Conservation (phyloP, 2,329 filamentous ascomycete species). For the Colletotrichum abscissum region DNA sequence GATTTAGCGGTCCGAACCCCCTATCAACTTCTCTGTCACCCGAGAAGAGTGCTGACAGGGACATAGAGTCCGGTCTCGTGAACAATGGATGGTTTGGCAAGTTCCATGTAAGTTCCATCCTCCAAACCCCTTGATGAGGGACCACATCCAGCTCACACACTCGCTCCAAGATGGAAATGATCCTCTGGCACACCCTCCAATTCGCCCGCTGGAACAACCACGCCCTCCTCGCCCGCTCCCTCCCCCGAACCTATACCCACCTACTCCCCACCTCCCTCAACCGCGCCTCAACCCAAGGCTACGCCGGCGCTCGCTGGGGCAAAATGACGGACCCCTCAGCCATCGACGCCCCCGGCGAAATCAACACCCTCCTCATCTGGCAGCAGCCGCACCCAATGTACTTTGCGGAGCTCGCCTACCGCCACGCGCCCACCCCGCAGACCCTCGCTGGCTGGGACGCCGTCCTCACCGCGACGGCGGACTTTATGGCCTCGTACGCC, state of each 20-base stretch:
- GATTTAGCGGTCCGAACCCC: slow-evolving; percentile 35
- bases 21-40: too few relatives aligned
- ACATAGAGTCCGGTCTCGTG: slow-evolving; percentile 53
- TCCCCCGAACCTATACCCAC: slow-evolving; percentile 58
- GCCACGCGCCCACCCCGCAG: slow-evolving; percentile 52
- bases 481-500: slow-evolving; percentile 70
- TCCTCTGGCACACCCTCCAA: slow-evolving; percentile 63
- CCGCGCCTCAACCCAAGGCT: slow-evolving; percentile 53
- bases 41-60: slow-evolving; percentile 2
- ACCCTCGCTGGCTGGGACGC: slow-evolving; percentile 65
- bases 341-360: slow-evolving; percentile 67
- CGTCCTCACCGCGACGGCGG: slow-evolving; percentile 61
- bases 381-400: slow-evolving; percentile 72
- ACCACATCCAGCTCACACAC: not conserved
- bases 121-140: not conserved
- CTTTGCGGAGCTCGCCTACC: slow-evolving; percentile 67
- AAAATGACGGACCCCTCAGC: slow-evolving; percentile 59
- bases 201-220: slow-evolving; percentile 63
- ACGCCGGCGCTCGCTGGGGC: slow-evolving; percentile 55
- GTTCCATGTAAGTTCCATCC: slow-evolving; percentile 53
- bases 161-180: slow-evolving; percentile 58
- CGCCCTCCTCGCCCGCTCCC: slow-evolving; percentile 55
- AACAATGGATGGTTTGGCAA: slow-evolving; percentile 69
- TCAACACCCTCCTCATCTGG: slow-evolving; percentile 71
- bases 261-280: slow-evolving; percentile 53